Base-by-base conservation (phyloP, 2,329 filamentous ascomycete species). In the Fusarium sp. region DNA sequence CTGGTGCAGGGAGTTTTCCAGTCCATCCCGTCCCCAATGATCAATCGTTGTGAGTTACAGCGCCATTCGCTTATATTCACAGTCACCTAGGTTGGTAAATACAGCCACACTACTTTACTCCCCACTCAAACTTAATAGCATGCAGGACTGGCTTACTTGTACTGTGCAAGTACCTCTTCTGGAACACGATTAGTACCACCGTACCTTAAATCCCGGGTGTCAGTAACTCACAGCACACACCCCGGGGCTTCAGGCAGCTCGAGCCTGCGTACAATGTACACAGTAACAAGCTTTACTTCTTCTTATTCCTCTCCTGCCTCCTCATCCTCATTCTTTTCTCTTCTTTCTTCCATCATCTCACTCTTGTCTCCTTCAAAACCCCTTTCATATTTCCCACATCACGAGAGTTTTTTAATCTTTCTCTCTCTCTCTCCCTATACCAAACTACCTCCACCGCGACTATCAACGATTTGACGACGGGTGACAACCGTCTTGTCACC, bases 401-500 rank as follows among this genome's bases (percentile, higher is more conserved):
- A 27, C 37, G 33, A 52, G 14, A 39, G 35, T 25, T 49, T 49
- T 49, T 45, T 50, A 49, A 30, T 23, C 33, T 15, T 35, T 50
- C 41, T 23, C 7, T 49, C 50, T 50, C 41, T 23, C 7, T 49
- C 50, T 32, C n/a, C n/a, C 39, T 48, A n/a, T 58, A 61, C 33
- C 17, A 22, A 22, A 22, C 27, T 33, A 54, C 22, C 35, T 51
- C 32, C 25, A 22, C 37, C 47, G 43, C 43, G 49, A 46, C 37
- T 17, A 35, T 47, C 45, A 22, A 37, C 25, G 25, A 39, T 66
- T 64, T 37, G 30, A 35, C 46, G 54, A 72, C 70, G 64, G 71
- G 59, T 59, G 71, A 72, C 68, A 54, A 55, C 59, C 71, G 56
- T 70, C 65, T 53, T 64, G 67, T 69, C 69, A 72, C 65, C 62